Percentiles rank a stretch among this genome's conserved stretches.
These are phyloP conservation scores for Limtongia smithiae DNA, from an alignment of 805 yeast genomes.

Conservation along the genomic window DNA sequence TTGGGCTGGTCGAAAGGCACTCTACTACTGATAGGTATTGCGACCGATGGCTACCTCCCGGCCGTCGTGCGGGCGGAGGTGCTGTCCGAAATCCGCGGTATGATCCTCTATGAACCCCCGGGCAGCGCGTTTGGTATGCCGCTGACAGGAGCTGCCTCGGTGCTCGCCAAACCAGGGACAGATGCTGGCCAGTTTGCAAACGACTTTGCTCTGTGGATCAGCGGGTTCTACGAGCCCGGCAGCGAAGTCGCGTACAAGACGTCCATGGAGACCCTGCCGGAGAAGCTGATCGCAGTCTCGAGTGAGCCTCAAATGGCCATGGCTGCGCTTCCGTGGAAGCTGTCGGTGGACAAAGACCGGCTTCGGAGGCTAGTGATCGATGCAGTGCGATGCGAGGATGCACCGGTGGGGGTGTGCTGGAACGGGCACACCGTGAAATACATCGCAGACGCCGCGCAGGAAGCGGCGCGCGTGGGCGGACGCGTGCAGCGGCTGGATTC, in stretches of 20 bases:
- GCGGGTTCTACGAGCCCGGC: conserved; percentile 12
- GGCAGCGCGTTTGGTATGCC: conserved; percentile 13
- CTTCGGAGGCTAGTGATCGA: too few relatives aligned
- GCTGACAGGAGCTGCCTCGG: conserved; percentile 1
- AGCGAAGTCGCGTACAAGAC: not conserved
- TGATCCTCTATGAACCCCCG: conserved; percentile 11
- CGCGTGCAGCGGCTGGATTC: not conserved
- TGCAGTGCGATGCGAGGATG: not conserved
- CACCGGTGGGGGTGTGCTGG: conserved; percentile 8
- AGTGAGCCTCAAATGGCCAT: conserved; percentile 5
- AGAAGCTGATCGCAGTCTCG: not conserved
- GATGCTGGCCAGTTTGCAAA: not conserved
- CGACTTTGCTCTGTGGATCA: conserved; percentile 7
- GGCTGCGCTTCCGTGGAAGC: conserved; percentile 7
- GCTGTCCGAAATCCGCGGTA: not conserved
- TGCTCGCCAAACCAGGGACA: not conserved
- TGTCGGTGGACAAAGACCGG: not conserved
- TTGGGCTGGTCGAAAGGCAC: conserved; percentile 17
- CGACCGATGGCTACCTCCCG: conserved; percentile 3
- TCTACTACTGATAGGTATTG: conserved; percentile 1
- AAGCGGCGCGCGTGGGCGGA: not conserved
- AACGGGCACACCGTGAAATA: conserved; percentile 8
- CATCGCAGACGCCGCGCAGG: conserved; percentile 5
- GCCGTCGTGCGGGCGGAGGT: not conserved
- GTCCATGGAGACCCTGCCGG: not conserved